Base-by-base conservation (phyloP, 768 basidiomycete genomes). In the Phylloporus sp. region DNA sequence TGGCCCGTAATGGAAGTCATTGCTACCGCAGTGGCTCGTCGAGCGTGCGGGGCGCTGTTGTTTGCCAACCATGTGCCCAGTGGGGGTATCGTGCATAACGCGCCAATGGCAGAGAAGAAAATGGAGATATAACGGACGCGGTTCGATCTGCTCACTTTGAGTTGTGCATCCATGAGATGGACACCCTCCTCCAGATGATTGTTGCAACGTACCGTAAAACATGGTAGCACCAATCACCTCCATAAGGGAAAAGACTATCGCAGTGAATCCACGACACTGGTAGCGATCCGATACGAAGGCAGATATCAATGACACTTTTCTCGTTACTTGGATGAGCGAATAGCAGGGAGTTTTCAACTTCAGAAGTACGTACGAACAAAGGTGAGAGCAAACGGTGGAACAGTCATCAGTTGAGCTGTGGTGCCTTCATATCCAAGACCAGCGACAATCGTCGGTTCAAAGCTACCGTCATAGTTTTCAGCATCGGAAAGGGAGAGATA, bases 371-470 rank as follows among this genome's bases (percentile, higher is more conserved):
- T 27, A 78, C 79, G 48, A 22, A 70, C 58, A 56, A 77, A 79
- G n/a, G 76, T 71, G 6, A 42, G 50, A 3, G 71, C 75, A 39
- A 72, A 80, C 4, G 79, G 80, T 11, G 46, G 70, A 58, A 27
- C 71, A 62, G 1, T 80, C 72, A 82, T 79, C 1, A 86, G 68
- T 54, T 84, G 82, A 3, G 80, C 76, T n/a, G 68, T 60, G 24
- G 73, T 68, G 1, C 75, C 71, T 2, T 71, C 71, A 57, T 76
- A 83, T 23, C 82, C 83, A 2, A 86, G 72, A 7, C 72, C 68
- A 29, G 76, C 68, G 4, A 90, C 78, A 63, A 90, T 86, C 6
- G 82, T 36, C 8, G 87, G 87, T 6, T 79, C 69, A 65, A 90
- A 90, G 58, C 86, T 80, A 29, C 43, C 53, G 64, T 52, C 42